Conservation (phyloP, 192 early-diverging fungal species). For the Coemansia sp. region DNA sequence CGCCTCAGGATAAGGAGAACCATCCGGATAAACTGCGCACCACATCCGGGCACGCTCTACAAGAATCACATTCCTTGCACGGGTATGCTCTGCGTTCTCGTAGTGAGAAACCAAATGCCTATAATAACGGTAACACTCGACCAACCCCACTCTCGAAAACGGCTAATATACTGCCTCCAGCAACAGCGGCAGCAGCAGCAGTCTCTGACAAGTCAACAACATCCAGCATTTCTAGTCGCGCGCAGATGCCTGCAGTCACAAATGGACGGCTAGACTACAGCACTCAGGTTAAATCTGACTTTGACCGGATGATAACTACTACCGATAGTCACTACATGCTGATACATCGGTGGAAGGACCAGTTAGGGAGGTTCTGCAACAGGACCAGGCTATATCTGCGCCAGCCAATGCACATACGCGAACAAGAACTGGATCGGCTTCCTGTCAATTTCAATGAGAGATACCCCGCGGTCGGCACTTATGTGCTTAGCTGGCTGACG, state of each 20-base stretch:
- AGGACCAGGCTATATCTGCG: constrained; percentile 20
- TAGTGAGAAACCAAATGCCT: too few species aligned
- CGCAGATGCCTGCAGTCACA: background rate
- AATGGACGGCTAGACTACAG: background rate
- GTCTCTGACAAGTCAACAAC: background rate
- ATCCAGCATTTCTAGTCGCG: background rate
- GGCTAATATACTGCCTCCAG: too few species aligned
- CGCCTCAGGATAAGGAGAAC: too few species aligned
- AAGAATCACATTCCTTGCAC: too few species aligned
- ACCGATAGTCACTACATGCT: constrained; percentile 45
- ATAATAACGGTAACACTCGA: too few species aligned
- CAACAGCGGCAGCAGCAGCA: too few species aligned
- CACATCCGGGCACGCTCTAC: too few species aligned
- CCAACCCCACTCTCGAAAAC: too few species aligned
- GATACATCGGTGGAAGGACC: constrained; percentile 36
- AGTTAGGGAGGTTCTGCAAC: constrained; percentile 28
- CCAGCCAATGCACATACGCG: constrained; percentile 21
- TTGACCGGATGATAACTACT: constrained; percentile 38
- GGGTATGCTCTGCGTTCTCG: too few species aligned
- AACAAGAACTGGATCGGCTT: constrained; percentile 13
- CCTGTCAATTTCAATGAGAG: constrained; percentile 4
- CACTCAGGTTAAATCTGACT: constrained; percentile 32
- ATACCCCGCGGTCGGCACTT: constrained; percentile 54
- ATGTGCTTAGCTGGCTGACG: constrained; percentile 87
- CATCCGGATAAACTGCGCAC: too few species aligned